These are phyloP conservation scores for Aspergillus tamarii DNA, from an alignment of 2,329 filamentous ascomycete species.

Conservation along the genomic window DNA sequence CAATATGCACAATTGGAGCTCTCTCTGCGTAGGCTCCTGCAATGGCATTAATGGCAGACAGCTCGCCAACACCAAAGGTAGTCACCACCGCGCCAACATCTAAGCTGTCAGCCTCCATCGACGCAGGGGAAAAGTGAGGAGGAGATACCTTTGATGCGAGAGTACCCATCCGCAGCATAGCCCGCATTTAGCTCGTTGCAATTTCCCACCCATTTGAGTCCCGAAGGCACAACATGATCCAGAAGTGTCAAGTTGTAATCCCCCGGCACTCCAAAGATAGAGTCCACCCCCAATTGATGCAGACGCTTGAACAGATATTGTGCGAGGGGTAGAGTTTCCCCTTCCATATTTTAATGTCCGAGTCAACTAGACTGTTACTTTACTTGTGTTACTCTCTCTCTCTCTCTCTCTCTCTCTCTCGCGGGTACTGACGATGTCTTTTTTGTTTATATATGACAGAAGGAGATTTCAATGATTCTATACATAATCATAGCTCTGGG, in stretches of 20 bases:
- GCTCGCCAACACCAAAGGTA: not conserved
- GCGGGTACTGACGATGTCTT: not conserved
- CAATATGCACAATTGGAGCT: slow-evolving; percentile 67
- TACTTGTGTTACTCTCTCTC: not conserved
- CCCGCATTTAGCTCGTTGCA: slow-evolving; percentile 64
- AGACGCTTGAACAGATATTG: not conserved
- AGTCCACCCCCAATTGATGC: not conserved
- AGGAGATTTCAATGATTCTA: not conserved
- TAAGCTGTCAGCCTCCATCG: not conserved
- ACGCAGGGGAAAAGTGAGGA: not conserved
- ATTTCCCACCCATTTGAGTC: slow-evolving; percentile 59
- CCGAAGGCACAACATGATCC: slow-evolving; percentile 30
- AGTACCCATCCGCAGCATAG: slow-evolving; percentile 38
- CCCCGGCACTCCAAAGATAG: not conserved
- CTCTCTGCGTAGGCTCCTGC: slow-evolving; percentile 64
- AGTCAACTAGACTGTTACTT: not conserved
- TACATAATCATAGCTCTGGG: not conserved
- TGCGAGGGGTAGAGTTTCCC: not conserved
- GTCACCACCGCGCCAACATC: not conserved
- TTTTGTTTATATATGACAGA: not conserved
- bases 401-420: not conserved
- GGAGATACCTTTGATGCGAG: slow-evolving; percentile 27
- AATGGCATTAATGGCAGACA: not conserved
- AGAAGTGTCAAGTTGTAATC: not conserved
- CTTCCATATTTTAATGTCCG: not conserved